These are phyloP conservation scores for Plenodomus biglobosus DNA, from an alignment of 2,329 filamentous ascomycete species.

Conservation along the genomic window DNA sequence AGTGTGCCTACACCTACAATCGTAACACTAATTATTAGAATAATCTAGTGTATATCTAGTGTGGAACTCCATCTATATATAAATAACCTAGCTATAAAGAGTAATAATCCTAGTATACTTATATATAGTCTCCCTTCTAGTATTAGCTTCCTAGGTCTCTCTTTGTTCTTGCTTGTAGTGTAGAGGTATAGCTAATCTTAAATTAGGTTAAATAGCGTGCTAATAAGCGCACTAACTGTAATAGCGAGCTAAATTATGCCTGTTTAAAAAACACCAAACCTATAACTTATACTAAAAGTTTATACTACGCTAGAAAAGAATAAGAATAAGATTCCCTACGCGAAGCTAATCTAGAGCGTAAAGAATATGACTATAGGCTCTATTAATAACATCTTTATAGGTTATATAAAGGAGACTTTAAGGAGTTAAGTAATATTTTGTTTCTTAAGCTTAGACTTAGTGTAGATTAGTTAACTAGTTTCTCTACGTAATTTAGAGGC, in stretches of 20 bases:
- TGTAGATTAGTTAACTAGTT: slow-evolving; percentile 37
- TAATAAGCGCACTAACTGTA: slow-evolving; percentile 47
- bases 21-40: slow-evolving; percentile 27
- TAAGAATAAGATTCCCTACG: slow-evolving; percentile 49
- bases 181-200: slow-evolving; percentile 38
- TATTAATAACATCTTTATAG: slow-evolving; percentile 46
- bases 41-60: slow-evolving; percentile 38
- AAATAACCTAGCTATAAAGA: slow-evolving; percentile 36
- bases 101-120: slow-evolving; percentile 46
- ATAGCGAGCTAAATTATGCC: slow-evolving; percentile 48
- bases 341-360: slow-evolving; percentile 50
- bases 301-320: slow-evolving; percentile 48
- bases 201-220: slow-evolving; percentile 45
- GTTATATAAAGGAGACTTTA: slow-evolving; percentile 47
- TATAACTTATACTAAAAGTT: slow-evolving; percentile 45
- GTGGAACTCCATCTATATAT: slow-evolving; percentile 37
- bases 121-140: slow-evolving; percentile 50
- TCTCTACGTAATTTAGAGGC: slow-evolving; percentile 45
- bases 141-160: slow-evolving; percentile 45
- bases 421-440: slow-evolving; percentile 23
- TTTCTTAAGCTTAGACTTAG: slow-evolving; percentile 31
- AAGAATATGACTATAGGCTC: slow-evolving; percentile 49
- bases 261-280: slow-evolving; percentile 37
- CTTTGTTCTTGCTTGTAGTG: slow-evolving; percentile 37
- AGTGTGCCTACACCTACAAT: too few species aligned